Percentiles rank a stretch among this genome's conserved stretches.
Evolutionary conservation across 2,329 filamentous ascomycete species (phyloP).

Genomic region (Colletotrichum neosansevieriae): DNA sequence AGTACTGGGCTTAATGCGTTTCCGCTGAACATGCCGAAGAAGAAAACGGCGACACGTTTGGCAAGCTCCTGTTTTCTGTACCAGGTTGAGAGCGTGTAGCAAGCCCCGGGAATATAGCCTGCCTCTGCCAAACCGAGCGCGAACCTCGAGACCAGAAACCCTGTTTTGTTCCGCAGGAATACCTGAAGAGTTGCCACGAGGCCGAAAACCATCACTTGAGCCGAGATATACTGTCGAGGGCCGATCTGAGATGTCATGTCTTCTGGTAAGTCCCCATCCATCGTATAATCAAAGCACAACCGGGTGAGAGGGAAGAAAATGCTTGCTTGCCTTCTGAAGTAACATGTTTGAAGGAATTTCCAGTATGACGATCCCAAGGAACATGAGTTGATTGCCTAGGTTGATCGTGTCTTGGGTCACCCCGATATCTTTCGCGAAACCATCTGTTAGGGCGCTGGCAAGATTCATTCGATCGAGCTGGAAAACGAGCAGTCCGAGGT

Average conservation of each 20-base stretch:
- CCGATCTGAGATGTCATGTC: conserved; percentile 49
- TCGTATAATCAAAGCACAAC: neutral
- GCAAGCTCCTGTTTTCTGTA: conserved; percentile 60
- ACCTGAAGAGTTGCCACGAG: conserved; percentile 59
- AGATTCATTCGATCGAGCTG: conserved; percentile 66
- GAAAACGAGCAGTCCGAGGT: conserved; percentile 62
- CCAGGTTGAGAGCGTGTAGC: conserved; percentile 65
- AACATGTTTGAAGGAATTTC: conserved; percentile 65
- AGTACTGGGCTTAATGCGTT: conserved; percentile 62
- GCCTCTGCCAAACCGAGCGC: conserved; percentile 62
- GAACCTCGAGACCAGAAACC: conserved; percentile 58
- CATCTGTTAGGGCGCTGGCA: conserved; percentile 62
- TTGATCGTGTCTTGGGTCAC: conserved; percentile 63
- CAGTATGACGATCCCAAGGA: conserved; percentile 60
- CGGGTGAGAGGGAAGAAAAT: neutral
- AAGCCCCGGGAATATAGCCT: conserved; percentile 63
- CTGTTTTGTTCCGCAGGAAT: conserved; percentile 54
- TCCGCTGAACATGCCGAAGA: conserved; percentile 66
- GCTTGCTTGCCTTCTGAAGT: conserved; percentile 47
- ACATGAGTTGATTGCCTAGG: conserved; percentile 66
- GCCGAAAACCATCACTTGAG: conserved; percentile 62
- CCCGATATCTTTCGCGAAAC: conserved; percentile 57
- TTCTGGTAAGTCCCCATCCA: neutral
- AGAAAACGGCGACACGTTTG: conserved; percentile 61
- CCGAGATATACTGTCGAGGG: conserved; percentile 61